Evolutionary conservation across 345 rosid species (phyloP).

Genomic region (Aurinia saxatilis): DNA sequence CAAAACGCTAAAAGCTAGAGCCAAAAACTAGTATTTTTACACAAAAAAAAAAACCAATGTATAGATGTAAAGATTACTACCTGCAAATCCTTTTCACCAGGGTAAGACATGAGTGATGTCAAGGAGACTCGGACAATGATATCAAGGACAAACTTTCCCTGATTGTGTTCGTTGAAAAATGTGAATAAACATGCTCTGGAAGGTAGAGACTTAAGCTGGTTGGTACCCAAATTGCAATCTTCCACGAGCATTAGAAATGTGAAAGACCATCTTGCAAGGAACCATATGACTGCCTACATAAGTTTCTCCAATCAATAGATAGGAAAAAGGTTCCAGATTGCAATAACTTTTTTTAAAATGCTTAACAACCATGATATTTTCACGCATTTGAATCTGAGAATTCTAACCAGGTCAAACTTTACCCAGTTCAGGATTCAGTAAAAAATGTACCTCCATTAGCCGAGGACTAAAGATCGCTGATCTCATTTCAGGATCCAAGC

Average conservation of each 20-base stretch:
- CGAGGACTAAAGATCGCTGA: slow-evolving; percentile 87
- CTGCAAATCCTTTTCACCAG: slow-evolving; percentile 97
- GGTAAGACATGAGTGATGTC: slow-evolving; percentile 73
- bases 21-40: not conserved
- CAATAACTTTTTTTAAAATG: not conserved
- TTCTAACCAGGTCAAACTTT: not conserved
- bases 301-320: slow-evolving; percentile 10
- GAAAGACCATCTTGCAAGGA: slow-evolving; percentile 91
- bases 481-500: slow-evolving; percentile 69
- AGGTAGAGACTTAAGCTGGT: slow-evolving; percentile 42
- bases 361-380: not conserved
- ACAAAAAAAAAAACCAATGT: not conserved
- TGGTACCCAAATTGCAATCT: slow-evolving; percentile 41
- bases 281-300: slow-evolving; percentile 87
- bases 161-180: slow-evolving; percentile 75
- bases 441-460: slow-evolving; percentile 74
- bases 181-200: slow-evolving; percentile 51
- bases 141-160: slow-evolving; percentile 75
- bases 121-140: slow-evolving; percentile 67
- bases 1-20: too few species aligned
- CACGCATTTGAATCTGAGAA: slow-evolving; percentile 6
- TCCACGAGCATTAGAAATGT: slow-evolving; percentile 78
- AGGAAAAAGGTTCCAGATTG: slow-evolving; percentile 4
- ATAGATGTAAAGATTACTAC: slow-evolving; percentile 27
- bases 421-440: slow-evolving; percentile 2